A percentile compares a stretch with the other conserved stretches of the same genome.
These are phyloP conservation scores for Pseudonectria buxi DNA, from an alignment of 2,329 filamentous ascomycete species.

Conservation along the genomic window DNA sequence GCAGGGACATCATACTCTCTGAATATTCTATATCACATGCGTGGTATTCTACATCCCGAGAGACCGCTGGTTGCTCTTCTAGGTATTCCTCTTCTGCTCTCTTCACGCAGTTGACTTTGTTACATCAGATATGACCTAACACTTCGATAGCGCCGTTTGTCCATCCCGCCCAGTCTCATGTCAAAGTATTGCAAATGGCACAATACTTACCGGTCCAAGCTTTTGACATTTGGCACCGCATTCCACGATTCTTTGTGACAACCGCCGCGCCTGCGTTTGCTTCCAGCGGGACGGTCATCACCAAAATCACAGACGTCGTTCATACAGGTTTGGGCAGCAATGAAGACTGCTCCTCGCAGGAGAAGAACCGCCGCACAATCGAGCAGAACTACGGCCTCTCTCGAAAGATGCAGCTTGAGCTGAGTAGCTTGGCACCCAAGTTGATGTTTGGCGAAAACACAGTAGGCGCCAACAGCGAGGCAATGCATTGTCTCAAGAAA, in stretches of 20 bases:
- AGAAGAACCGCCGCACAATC: slow-evolving; percentile 4
- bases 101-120: neutral
- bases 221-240: slow-evolving; percentile 8
- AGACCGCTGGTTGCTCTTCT: slow-evolving; percentile 15
- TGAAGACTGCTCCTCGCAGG: slow-evolving; percentile 1
- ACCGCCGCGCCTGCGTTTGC: slow-evolving; percentile 6
- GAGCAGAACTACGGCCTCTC: slow-evolving; percentile 6
- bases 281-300: slow-evolving; percentile 6
- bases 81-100: slow-evolving; percentile 4
- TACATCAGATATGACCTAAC: neutral
- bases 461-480: slow-evolving; percentile 13
- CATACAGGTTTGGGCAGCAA: neutral
- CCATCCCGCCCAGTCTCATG: slow-evolving; percentile 3
- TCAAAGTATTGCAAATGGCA: slow-evolving; percentile 2
- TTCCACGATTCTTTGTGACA: slow-evolving; percentile 7
- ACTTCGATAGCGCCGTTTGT: slow-evolving; percentile 8
- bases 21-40: slow-evolving; percentile 21
- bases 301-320: slow-evolving; percentile 4
- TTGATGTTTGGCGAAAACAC: slow-evolving; percentile 12
- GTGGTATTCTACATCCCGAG: slow-evolving; percentile 18
- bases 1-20: slow-evolving; percentile 26
- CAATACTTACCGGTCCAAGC: slow-evolving; percentile 5
- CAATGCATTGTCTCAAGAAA: slow-evolving; percentile 11
- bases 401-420: slow-evolving; percentile 4
- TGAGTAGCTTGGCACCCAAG: slow-evolving; percentile 4